Base-by-base conservation (phyloP, 2,329 filamentous ascomycete species). In the Exserohilum turcica region DNA sequence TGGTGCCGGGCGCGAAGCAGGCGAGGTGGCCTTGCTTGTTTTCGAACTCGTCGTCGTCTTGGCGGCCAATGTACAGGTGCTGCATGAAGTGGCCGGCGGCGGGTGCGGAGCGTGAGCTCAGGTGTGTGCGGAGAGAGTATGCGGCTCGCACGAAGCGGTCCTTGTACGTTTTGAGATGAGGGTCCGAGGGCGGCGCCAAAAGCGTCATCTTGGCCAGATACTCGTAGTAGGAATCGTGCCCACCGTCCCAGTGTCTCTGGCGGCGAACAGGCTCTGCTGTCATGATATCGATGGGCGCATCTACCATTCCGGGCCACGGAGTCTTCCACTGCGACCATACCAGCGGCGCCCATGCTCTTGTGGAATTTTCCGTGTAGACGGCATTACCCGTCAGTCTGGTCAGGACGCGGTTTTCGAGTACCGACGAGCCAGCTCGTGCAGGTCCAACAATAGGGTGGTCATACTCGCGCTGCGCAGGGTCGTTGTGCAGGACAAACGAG, bases 201-300 rank as follows among this genome's bases (percentile, higher is more conserved):
- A 77, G 55, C 2, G 71, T 71, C 4, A 75, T 72, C 56, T 78
- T 78, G 57, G 77, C 60, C 1, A 78, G 66, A 40, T 76, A 75
- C 56, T 79, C 72, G 49, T 77, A 76, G 59, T 76, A 79, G 36
- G 74, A 76, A 56, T 77, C 77, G 56, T 79, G 77, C 1, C 75
- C 76, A 5, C 67, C 73, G 36, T 78, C 78, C 75, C 77, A 79
- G 46, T 76, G 75, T 33, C 73, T 66, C 40, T 75, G 65, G 2
- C 68, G 70, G 10, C 70, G 74, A 6, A 74, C 66, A 5, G 77
- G 75, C 18, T 66, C 66, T 8, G 74, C 75, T 7, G 76, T 79
- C 48, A 73, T 61, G 39, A 79, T 78, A 43, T 79, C 75, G 36
- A 78, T 68, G 7, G 77, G 77, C 2, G 67, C 72, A 39, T 78